Evolutionary conservation across 2,329 filamentous ascomycete genomes (phyloP).

Genomic region (Intubia oerlemansii): DNA sequence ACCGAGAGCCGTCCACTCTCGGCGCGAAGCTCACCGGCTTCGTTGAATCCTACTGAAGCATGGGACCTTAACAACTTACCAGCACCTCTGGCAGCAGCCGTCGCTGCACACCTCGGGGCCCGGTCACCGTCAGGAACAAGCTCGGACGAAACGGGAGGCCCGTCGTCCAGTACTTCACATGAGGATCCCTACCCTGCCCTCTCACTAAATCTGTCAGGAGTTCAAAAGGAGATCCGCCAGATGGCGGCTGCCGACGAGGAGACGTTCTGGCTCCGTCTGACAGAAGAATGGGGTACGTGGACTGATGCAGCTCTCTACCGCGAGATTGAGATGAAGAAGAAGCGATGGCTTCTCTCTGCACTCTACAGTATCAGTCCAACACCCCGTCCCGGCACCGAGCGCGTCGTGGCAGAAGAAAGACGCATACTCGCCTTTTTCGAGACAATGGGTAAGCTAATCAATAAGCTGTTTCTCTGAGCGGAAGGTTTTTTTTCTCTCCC

Average conservation of each 20-base stretch:
- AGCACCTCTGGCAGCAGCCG: conserved; percentile 1
- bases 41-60: conserved; percentile 1
- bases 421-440: conserved; percentile 29
- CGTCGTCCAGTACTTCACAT: neutral
- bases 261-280: conserved; percentile 31
- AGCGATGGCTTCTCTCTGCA: conserved; percentile 15
- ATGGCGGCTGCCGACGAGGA: conserved; percentile 31
- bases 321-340: conserved; percentile 23
- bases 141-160: neutral
- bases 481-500: neutral
- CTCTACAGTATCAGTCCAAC: conserved; percentile 24
- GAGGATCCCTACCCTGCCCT: conserved; percentile 7
- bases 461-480: no score
- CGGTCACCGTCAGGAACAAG: neutral
- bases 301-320: conserved; percentile 27
- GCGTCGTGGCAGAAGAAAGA: conserved; percentile 3
- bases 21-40: neutral
- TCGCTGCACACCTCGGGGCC: neutral
- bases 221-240: conserved; percentile 30
- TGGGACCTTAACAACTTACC: conserved; percentile 3
- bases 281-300: conserved; percentile 27
- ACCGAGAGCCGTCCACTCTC: no score
- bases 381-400: conserved; percentile 5
- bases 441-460: conserved; percentile 23
- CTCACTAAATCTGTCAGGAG: conserved; percentile 14